Conservation (phyloP, 1,139 yeast species). For the Meyerozyma athensensis region DNA sequence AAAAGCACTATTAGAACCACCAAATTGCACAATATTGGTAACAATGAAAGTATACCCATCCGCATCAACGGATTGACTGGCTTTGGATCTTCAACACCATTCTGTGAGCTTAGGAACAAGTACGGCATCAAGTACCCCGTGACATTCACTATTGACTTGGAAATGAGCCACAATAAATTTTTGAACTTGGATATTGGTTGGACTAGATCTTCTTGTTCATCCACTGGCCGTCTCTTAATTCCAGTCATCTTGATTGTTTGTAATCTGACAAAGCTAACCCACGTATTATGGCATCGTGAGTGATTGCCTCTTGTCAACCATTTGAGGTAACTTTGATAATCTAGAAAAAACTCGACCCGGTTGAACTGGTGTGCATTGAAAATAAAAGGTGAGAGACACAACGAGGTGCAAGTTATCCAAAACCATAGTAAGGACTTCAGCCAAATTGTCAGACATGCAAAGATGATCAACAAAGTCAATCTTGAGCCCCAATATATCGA, state of each 20-base stretch:
- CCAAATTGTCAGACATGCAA: slow-evolving; percentile 70
- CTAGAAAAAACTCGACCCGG: slow-evolving; percentile 63
- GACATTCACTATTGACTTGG: slow-evolving; percentile 44
- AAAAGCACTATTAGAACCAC: slow-evolving; percentile 39
- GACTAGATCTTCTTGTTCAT: slow-evolving; percentile 23
- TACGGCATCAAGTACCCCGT: slow-evolving; percentile 52
- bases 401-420: slow-evolving; percentile 68
- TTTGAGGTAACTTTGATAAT: slow-evolving; percentile 57
- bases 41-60: slow-evolving; percentile 42
- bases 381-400: slow-evolving; percentile 73
- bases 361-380: slow-evolving; percentile 87
- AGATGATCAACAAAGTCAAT: slow-evolving; percentile 52
- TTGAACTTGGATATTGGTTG: slow-evolving; percentile 40
- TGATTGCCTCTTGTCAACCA: slow-evolving; percentile 72
- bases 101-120: slow-evolving; percentile 66
- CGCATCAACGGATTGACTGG: slow-evolving; percentile 53
- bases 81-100: slow-evolving; percentile 45
- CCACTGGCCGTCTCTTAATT: slow-evolving; percentile 37
- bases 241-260: slow-evolving; percentile 66
- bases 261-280: slow-evolving; percentile 54
- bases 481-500: slow-evolving; percentile 66
- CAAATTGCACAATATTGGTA: slow-evolving; percentile 52
- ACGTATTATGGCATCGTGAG: slow-evolving; percentile 45
- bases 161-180: slow-evolving; percentile 48
- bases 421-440: slow-evolving; percentile 77